phyloP scores from a whole-genome alignment of 495 filamentous ascomycete species.

The Bryoglossum gracile region DNA sequence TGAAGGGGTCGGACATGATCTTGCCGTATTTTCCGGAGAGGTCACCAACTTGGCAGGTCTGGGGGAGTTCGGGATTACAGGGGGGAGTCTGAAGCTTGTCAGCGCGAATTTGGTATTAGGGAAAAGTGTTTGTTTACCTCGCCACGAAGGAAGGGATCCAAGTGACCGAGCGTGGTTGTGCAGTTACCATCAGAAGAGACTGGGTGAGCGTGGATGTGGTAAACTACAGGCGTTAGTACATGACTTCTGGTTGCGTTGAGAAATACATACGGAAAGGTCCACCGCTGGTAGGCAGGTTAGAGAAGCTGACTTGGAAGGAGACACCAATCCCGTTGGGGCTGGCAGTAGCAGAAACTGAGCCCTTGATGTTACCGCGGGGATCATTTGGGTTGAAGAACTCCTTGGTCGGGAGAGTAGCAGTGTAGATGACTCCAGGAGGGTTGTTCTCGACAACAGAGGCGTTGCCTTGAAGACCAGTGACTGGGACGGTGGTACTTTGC shows the following conservation, averaged over 20 bases:
- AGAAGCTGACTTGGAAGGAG: slow-evolving; percentile 50
- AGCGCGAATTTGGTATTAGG: background rate
- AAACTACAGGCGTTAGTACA: slow-evolving; percentile 43
- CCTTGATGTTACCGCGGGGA: slow-evolving; percentile 50
- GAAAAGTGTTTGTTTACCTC: slow-evolving; percentile 16
- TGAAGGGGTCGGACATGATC: slow-evolving; percentile 45
- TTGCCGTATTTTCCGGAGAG: slow-evolving; percentile 74
- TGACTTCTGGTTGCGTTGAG: background rate
- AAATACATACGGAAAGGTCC: slow-evolving; percentile 63
- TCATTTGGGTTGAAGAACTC: slow-evolving; percentile 38
- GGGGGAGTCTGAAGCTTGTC: slow-evolving; percentile 41
- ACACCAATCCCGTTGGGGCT: slow-evolving; percentile 55
- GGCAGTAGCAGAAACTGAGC: slow-evolving; percentile 50
- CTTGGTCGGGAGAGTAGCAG: slow-evolving; percentile 50
- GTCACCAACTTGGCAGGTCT: slow-evolving; percentile 79
- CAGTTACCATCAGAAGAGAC: slow-evolving; percentile 75
- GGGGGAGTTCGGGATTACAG: slow-evolving; percentile 54
- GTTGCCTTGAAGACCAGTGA: slow-evolving; percentile 39
- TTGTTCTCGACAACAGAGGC: slow-evolving; percentile 56
- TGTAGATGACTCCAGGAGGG: slow-evolving; percentile 49
- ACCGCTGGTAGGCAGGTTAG: slow-evolving; percentile 54
- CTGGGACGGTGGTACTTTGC: slow-evolving; percentile 30
- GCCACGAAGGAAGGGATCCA: slow-evolving; percentile 46
- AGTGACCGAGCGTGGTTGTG: slow-evolving; percentile 58
- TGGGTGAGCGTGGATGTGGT: slow-evolving; percentile 73